Evolutionary conservation across 257 asterid genomes (phyloP), one percentile per base, ranked within the genome.

Genomic region (Cruciata laevipes): DNA sequence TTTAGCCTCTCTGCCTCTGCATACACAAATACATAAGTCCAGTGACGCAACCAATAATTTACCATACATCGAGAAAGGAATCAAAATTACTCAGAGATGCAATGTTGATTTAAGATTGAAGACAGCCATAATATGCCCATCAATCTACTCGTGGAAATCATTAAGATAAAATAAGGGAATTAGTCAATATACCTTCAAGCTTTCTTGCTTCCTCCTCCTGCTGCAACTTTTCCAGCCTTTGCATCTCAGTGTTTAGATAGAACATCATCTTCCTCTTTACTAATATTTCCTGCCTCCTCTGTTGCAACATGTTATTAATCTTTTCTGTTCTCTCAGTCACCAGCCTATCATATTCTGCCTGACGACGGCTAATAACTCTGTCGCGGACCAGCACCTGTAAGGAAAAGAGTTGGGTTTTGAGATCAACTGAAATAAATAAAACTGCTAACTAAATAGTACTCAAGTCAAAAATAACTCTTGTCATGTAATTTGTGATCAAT

Each of bases 1-100:
- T 59, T 78, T 9, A 47, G 73, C 74, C 74, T 70, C 66, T 74
- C 82, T 32, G 71, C 71, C 76, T 74, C 82, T 74, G 79, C 32
- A 38, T 6, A 21, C 2, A 69, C 9, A 66, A 56, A 69, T 37
- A 38, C 33, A 69, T 12, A 33, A 32, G 18, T 5, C 24, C 6
- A 5, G 7, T 18, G 24, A 13, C 23, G 33, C 37, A 40, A 53
- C 13, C 21, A 21, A 7, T 24, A 25, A 2, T 24, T 11, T 57
- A n/a, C 17, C 31, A 24, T 24, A 24, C 8, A 24, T 14, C 24
- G 63, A 12, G 17, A 23, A 61, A 61, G 9, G 8, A 16, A 18
- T 0, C 9, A 31, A 32, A 0, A 18, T 31, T 7, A 32, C 16
- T 17, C 44, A 61, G 5, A 61, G 66, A 61, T 17, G 3, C 13